Evolutionary conservation across 257 asterid species (phyloP).

Genomic region (Lycium ferocissimum): DNA sequence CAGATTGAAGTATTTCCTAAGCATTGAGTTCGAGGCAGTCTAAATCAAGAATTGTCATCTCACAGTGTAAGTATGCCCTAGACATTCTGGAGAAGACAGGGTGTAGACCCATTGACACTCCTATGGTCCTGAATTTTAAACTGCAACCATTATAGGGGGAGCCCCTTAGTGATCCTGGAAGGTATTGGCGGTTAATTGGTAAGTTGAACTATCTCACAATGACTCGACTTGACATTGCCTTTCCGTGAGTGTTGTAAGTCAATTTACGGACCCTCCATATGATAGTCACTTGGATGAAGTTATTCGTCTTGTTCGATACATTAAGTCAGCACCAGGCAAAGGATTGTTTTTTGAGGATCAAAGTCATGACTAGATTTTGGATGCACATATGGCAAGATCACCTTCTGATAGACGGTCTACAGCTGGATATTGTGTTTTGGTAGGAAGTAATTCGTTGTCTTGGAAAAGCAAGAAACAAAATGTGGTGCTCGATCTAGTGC

Average conservation of each 20-base stretch:
- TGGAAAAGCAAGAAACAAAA: not conserved
- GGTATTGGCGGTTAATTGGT: not conserved
- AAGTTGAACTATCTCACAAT: not conserved
- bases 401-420: not conserved
- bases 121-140: not conserved
- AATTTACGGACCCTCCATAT: not conserved
- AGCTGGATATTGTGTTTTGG: not conserved
- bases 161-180: not conserved
- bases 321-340: not conserved
- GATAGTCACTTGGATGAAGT: not conserved
- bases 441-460: not conserved
- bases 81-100: not conserved
- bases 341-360: not conserved
- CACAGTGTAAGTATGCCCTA: not conserved
- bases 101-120: not conserved
- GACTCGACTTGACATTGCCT: not conserved
- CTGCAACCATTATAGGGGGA: not conserved
- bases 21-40: not conserved
- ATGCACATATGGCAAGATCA: no score
- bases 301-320: not conserved
- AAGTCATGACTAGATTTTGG: no score
- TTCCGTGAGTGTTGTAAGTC: not conserved
- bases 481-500: not conserved
- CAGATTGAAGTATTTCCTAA: not conserved
- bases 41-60: not conserved